Evolutionary conservation across 306 rosid species (phyloP), one percentile per base, ranked within the genome.

Genomic region (Trifolium fragiferum): DNA sequence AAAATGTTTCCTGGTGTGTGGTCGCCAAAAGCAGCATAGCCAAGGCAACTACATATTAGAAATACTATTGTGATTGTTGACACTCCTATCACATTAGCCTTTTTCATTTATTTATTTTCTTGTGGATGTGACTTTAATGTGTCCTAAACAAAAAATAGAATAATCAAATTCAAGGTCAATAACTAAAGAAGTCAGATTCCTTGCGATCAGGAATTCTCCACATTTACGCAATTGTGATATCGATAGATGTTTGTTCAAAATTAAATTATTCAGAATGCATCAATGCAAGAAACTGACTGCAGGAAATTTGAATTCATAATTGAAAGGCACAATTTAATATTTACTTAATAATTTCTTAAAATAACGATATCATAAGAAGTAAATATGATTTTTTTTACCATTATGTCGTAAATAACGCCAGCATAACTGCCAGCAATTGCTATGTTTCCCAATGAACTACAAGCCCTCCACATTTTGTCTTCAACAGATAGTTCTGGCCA

Each of bases 41-140:
- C 95, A 60, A 84, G 82, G 66, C 86, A 30, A 54, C 87, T 76
- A 7, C 80, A 78, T 8, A 70, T 10, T 58, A 87, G 66, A 72
- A 89, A 89, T 30, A 91, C 76, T 27, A 66, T 6, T 30, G 85
- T 50, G 90, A 89, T 91, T 14, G 86, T 70, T 40, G 84, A 76
- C 13, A 86, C 78, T 15, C 86, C 89, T 8, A 86, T 40, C 82
- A 70, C 66, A 13, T 80, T 86, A 10, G 86, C 90, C 79, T 8
- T 89, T 78, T 89, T 89, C 92, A 87, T 91, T 79, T 87, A 89
- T 54, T 84, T 87, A 84, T 83, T 89, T 61, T 89, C 95, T 8
- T 92, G 79, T 40, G 90, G 92, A 2, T 75, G 68, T 41, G 94
- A 86, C 84, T 82, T 89, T 54, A 86, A 54, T 9, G 95, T 86